These are phyloP conservation scores for Candida patagonica DNA, from an alignment of 805 yeast species.

Conservation along the genomic window DNA sequence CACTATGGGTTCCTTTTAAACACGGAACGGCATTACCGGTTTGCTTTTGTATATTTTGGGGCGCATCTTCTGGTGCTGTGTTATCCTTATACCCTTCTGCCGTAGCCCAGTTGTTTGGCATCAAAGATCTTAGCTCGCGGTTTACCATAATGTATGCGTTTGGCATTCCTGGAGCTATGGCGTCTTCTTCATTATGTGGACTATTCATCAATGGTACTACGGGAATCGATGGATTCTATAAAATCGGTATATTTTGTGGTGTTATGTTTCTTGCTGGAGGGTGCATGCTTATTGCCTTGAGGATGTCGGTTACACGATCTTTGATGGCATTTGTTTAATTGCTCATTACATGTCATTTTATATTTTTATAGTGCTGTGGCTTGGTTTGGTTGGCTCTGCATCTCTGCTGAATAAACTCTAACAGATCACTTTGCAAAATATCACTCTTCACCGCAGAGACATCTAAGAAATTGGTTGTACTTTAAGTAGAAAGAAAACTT, in stretches of 20 bases:
- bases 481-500: no score
- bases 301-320: slow-evolving; percentile 13
- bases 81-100: slow-evolving; percentile 30
- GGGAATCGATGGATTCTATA: slow-evolving; percentile 22
- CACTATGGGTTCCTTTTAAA: slow-evolving; percentile 14
- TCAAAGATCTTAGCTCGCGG: slow-evolving; percentile 26
- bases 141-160: slow-evolving; percentile 24
- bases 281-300: slow-evolving; percentile 9
- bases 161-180: slow-evolving; percentile 25
- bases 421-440: no score
- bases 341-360: no score
- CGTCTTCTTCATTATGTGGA: slow-evolving; percentile 32
- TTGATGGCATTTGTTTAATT: slow-evolving; percentile 15
- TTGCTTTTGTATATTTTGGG: slow-evolving; percentile 28
- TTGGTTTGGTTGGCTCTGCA: no score
- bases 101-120: slow-evolving; percentile 29
- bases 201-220: slow-evolving; percentile 20
- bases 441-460: no score
- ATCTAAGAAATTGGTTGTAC: no score
- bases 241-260: slow-evolving; percentile 28
- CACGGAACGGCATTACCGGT: slow-evolving; percentile 14
- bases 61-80: slow-evolving; percentile 29
- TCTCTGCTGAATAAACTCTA: no score
- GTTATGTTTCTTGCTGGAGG: slow-evolving; percentile 20
- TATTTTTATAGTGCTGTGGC: no score